Evolutionary conservation across 116 monocot species (phyloP).

Genomic region (Trichopus zeylanicus): DNA sequence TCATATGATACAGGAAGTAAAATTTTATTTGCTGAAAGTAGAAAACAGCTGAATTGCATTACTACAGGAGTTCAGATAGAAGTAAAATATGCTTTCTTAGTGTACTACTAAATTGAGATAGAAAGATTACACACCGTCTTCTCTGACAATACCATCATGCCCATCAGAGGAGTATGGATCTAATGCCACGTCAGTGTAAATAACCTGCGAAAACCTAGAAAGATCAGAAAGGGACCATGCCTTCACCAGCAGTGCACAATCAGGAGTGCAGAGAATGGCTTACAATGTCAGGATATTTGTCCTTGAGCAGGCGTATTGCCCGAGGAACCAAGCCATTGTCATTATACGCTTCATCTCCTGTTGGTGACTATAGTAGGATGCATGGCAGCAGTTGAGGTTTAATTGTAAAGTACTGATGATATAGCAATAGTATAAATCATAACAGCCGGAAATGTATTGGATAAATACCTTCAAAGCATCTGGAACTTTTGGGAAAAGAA

Average conservation of each 20-base stretch:
- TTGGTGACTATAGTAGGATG: conserved; percentile 43
- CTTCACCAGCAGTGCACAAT: not conserved
- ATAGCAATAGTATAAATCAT: too few species aligned
- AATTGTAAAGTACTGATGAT: too few species aligned
- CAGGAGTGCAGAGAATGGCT: conserved; percentile 8
- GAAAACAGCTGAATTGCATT: not conserved
- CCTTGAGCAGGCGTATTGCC: conserved; percentile 82
- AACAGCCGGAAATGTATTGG: not conserved
- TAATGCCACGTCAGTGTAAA: conserved; percentile 97
- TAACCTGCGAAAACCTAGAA: conserved; percentile 40
- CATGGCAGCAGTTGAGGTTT: too few species aligned
- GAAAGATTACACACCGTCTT: conserved; percentile 64
- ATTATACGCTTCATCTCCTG: conserved; percentile 96
- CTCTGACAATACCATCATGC: conserved; percentile 98
- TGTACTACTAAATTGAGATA: not conserved
- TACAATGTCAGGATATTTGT: conserved; percentile 92
- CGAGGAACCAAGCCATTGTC: conserved; percentile 96
- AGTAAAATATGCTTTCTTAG: not conserved
- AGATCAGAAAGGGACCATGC: not conserved
- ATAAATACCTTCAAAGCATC: conserved; percentile 83
- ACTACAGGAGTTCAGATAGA: not conserved
- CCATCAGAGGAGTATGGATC: conserved; percentile 99
- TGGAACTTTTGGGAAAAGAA: conserved; percentile 97
- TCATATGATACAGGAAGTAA: too few species aligned
- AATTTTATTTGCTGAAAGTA: not conserved